Percentiles rank a stretch among this genome's conserved stretches.
These are phyloP conservation scores for Barnettozyma siamensis DNA, from an alignment of 805 yeast genomes.

Conservation along the genomic window DNA sequence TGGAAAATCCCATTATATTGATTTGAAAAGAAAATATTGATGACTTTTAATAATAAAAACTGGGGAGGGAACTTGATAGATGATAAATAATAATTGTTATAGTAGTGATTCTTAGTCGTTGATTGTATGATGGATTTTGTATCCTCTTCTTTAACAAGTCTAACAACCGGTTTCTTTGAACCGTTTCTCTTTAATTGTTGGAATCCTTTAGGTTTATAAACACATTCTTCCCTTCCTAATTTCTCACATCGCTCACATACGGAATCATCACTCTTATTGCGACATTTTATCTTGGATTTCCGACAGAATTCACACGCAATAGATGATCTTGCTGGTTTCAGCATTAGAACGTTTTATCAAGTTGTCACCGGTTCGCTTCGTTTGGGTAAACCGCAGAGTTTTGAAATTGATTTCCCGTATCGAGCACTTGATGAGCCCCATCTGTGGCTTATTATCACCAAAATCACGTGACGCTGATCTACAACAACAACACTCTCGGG, in stretches of 20 bases:
- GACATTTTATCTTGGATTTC: conserved; percentile 11
- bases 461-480: neutral
- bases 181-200: conserved; percentile 7
- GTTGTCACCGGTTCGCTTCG: conserved; percentile 2
- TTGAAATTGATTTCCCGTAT: neutral
- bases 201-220: conserved; percentile 12
- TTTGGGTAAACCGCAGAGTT: neutral
- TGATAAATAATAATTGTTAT: conserved; percentile 1
- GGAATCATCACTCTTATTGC: conserved; percentile 8
- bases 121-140: neutral
- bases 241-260: conserved; percentile 10
- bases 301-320: conserved; percentile 14
- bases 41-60: conserved; percentile 9
- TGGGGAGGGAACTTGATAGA: conserved; percentile 10
- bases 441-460: neutral
- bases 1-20: conserved; percentile 15
- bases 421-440: neutral
- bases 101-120: neutral
- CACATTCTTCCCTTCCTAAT: conserved; percentile 9
- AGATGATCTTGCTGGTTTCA: conserved; percentile 8
- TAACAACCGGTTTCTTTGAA: neutral
- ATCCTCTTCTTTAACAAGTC: neutral
- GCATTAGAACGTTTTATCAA: neutral
- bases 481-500: neutral
- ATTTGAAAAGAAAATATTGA: conserved; percentile 13